Evolutionary conservation across 148 eudicot species (phyloP), one percentile per base, ranked within the genome.

Genomic region (Dianthus caryophyllus): DNA sequence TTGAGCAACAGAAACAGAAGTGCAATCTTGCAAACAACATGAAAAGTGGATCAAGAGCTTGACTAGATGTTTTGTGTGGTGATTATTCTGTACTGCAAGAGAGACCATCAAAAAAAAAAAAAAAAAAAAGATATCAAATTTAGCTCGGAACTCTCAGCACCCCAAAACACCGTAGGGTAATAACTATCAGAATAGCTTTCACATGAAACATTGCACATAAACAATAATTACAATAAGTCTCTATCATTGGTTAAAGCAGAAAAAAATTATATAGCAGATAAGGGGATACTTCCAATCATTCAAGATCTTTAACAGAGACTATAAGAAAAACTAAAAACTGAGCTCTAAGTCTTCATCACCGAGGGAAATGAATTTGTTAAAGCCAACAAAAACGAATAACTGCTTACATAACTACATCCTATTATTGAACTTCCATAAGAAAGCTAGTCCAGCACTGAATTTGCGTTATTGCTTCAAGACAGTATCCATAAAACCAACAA

Each of bases 11-110:
- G 90, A 74, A 65, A 76, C 43, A 71, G 88, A 84, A 77, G 74
- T 50, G 75, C 85, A 83, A 72, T 93, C 97, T 85, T 93, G 86
- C 84, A 93, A 93, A 76, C 88, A 89, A 75, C 79, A 84, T 33
- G 87, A 81, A 58, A 93, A 80, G 84, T 93, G 92, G 75, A 93
- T 76, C 75, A 93, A 83, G 67, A 90, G 82, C 80, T 93, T 93
- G 21, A 85, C 87, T 20, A 93, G 87, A 79, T 93, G 98, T 77
- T 90, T 87, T 64, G 98, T 87, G 72, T 59, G 52, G 75, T 69
- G 71, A 74, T 93, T 93, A 83, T 90, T 93, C 77, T 72, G 84
- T n/a, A 79, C 98, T 93, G 95, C 80, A 82, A 48, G 46, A 51
- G 30, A 29, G 31, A 22, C 55, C 39, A 8, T 44, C 38, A 44